These are phyloP conservation scores for Gossypium raimondii DNA, from an alignment of 345 rosid species.

Conservation along the genomic window DNA sequence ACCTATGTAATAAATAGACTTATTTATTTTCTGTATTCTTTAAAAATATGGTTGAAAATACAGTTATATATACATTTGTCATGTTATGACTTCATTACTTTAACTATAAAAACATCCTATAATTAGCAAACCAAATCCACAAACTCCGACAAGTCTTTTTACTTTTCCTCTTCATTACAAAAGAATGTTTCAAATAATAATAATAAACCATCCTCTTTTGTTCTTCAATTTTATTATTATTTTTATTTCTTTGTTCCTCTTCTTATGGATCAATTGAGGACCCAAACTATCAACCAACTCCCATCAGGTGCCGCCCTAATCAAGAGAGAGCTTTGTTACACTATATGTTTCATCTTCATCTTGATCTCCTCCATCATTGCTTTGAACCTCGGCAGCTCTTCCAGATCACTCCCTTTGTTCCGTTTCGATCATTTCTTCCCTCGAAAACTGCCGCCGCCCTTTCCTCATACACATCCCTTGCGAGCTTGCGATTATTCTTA, in stretches of 20 bases:
- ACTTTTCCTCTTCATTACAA: background rate
- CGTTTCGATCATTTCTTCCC: conserved; percentile 26
- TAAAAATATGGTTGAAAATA: background rate
- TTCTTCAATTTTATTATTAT: background rate
- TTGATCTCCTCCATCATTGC: conserved; percentile 35
- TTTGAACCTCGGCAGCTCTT: conserved; percentile 22
- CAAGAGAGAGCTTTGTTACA: conserved; percentile 30
- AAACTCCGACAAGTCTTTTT: background rate
- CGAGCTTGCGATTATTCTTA: conserved; percentile 49
- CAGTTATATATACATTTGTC: background rate
- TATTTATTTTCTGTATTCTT: too few relatives aligned
- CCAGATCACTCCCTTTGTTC: conserved; percentile 9
- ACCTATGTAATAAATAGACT: too few relatives aligned
- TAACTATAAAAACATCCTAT: too few relatives aligned
- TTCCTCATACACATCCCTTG: background rate
- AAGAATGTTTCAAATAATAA: conserved; percentile 14
- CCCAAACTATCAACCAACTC: conserved; percentile 13
- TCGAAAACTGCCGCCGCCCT: background rate
- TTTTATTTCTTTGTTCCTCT: conserved; percentile 2
- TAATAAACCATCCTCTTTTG: background rate
- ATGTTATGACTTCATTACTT: too few relatives aligned
- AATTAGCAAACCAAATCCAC: background rate
- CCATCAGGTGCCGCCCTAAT: conserved; percentile 25
- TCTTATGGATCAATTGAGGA: conserved; percentile 32
- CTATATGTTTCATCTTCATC: conserved; percentile 26